A percentile compares a stretch with the other conserved stretches of the same genome.
Evolutionary conservation across 1,284 basidiomycete species (phyloP).

Genomic region (Naganishia sp.): DNA sequence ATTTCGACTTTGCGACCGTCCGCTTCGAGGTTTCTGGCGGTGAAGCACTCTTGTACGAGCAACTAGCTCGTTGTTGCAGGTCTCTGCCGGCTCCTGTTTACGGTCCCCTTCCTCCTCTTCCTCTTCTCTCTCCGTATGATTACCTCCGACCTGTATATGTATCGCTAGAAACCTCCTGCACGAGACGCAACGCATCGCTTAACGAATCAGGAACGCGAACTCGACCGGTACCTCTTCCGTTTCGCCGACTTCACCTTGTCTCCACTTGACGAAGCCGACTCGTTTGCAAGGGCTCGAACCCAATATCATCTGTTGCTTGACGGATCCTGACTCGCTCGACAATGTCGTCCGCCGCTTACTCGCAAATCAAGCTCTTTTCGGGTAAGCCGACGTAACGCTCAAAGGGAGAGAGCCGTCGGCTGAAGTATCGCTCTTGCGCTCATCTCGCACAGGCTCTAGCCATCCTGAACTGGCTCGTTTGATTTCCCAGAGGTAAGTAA

Average conservation of each 20-base stretch:
- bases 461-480: conserved; percentile 94
- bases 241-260: conserved; percentile 8
- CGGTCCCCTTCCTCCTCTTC: background rate
- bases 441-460: conserved; percentile 69
- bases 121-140: conserved; percentile 8
- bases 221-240: conserved; percentile 1
- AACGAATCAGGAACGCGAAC: conserved; percentile 6
- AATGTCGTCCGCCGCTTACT: conserved; percentile 52
- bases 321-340: background rate
- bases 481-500: conserved; percentile 80
- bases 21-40: background rate
- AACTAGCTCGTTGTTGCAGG: background rate
- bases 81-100: background rate
- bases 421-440: conserved; percentile 7
- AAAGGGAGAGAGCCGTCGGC: background rate
- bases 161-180: conserved; percentile 11
- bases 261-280: background rate
- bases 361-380: conserved; percentile 81
- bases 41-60: conserved; percentile 3
- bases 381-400: conserved; percentile 60
- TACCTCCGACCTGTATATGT: conserved; percentile 14
- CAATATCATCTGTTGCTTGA: background rate
- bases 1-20: conserved; percentile 10
- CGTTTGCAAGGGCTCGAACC: background rate
- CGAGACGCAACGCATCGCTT: conserved; percentile 19